Conservation (phyloP, 169 alveolate species). For the Babesia ovata region DNA sequence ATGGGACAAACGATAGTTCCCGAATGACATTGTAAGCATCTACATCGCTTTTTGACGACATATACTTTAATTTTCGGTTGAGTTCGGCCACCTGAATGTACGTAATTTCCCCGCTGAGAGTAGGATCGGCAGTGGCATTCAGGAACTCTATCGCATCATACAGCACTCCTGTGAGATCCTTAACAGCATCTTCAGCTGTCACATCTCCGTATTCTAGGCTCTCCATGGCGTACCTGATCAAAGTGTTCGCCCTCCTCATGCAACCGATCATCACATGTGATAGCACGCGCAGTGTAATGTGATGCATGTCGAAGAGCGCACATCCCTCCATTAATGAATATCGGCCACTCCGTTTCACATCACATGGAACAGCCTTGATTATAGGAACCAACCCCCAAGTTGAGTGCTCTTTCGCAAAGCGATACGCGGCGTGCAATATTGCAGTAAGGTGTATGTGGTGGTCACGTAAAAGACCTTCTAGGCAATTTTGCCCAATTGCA, state of each 20-base stretch:
- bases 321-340: not conserved
- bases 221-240: constrained; percentile 40
- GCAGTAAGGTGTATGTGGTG: constrained; percentile 13
- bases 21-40: constrained; percentile 3
- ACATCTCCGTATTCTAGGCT: constrained; percentile 14
- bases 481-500: not conserved
- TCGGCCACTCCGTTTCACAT: too few relatives aligned
- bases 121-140: constrained; percentile 30
- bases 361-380: not conserved
- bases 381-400: not conserved
- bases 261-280: constrained; percentile 43
- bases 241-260: constrained; percentile 19
- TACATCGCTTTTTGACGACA: not conserved
- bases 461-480: constrained; percentile 7
- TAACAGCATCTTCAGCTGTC: constrained; percentile 16
- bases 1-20: constrained; percentile 19
- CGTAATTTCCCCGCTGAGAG: constrained; percentile 26
- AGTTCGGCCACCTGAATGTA: constrained; percentile 19
- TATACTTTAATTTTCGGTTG: constrained; percentile 16
- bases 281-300: constrained; percentile 20
- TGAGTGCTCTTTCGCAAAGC: not conserved
- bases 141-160: constrained; percentile 47
- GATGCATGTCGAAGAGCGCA: not conserved
- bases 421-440: not conserved
- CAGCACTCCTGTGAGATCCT: constrained; percentile 39